These are phyloP conservation scores for Blastocladiella britannica DNA, from an alignment of 192 early-diverging fungal genomes.

Conservation along the genomic window DNA sequence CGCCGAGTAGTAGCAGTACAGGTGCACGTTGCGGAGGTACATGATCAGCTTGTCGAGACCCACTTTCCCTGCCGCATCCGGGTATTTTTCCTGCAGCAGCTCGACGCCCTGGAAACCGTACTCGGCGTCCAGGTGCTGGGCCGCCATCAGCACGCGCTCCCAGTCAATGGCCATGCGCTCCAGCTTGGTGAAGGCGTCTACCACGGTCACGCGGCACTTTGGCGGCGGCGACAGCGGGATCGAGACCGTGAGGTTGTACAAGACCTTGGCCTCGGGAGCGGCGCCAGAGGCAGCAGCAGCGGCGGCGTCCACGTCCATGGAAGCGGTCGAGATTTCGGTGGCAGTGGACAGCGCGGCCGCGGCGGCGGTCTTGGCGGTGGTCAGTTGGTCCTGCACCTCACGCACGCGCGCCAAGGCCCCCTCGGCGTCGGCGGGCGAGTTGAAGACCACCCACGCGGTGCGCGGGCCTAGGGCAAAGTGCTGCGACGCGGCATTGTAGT, in stretches of 20 bases:
- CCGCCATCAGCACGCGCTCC: not conserved
- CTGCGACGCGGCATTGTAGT: not conserved
- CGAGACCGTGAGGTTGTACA: not conserved
- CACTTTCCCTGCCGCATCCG: not conserved
- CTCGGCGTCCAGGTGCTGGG: not conserved
- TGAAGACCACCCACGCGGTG: not conserved
- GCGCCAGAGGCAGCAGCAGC: too few species aligned
- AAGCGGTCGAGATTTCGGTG: not conserved
- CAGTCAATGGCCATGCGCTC: not conserved
- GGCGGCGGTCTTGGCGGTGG: too few species aligned
- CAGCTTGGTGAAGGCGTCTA: not conserved
- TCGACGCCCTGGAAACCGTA: not conserved
- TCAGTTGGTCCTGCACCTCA: not conserved
- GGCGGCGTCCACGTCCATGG: too few species aligned
- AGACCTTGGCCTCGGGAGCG: too few species aligned
- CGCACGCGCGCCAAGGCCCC: not conserved
- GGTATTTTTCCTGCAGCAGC: not conserved
- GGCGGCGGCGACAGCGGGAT: not conserved
- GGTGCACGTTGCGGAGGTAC: conserved; percentile 75
- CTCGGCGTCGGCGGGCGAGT: not conserved
- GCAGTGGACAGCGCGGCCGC: too few species aligned
- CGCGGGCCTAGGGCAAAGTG: not conserved
- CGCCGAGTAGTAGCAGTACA: conserved; percentile 84
- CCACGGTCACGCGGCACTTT: not conserved
- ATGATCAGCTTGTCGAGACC: conserved; percentile 60